These are phyloP conservation scores for Morella rubra DNA, from an alignment of 306 rosid species.

Conservation along the genomic window DNA sequence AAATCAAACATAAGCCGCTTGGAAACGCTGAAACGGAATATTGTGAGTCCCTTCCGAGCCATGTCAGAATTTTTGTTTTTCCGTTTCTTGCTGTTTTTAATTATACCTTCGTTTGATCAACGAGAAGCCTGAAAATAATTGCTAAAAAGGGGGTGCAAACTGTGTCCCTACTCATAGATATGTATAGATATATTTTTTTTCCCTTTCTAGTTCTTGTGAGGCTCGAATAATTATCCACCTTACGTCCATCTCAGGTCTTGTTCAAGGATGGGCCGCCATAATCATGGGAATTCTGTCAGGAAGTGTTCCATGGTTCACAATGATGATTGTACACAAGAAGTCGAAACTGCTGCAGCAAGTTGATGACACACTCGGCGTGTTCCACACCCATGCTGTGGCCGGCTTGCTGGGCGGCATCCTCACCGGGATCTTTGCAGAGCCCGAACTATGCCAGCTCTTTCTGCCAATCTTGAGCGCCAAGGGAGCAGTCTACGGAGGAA, in stretches of 20 bases:
- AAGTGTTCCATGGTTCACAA: slow-evolving; percentile 60
- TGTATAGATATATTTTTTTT: no score
- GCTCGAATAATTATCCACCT: no score
- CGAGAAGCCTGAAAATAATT: no score
- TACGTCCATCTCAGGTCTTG: slow-evolving; percentile 37
- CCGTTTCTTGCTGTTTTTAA: no score
- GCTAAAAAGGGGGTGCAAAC: no score
- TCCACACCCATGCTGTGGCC: slow-evolving; percentile 69
- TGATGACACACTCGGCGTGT: slow-evolving; percentile 62
- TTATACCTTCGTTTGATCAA: no score
- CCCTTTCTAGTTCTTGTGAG: no score
- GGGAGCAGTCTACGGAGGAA: slow-evolving; percentile 51
- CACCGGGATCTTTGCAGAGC: slow-evolving; percentile 57
- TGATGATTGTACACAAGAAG: slow-evolving; percentile 60
- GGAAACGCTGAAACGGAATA: no score
- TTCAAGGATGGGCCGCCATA: slow-evolving; percentile 72
- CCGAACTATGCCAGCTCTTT: slow-evolving; percentile 40
- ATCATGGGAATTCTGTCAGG: slow-evolving; percentile 60
- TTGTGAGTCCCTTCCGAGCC: no score
- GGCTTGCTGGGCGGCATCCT: slow-evolving; percentile 56
- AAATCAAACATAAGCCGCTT: no score
- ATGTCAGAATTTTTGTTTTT: no score
- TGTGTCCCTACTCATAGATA: no score
- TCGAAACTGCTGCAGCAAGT: slow-evolving; percentile 32
- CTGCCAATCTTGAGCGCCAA: slow-evolving; percentile 32